A percentile compares a stretch with the other conserved stretches of the same genome.
Conservation (phyloP, 176 grass and related monocot species). For the Cenchrus americanus region DNA sequence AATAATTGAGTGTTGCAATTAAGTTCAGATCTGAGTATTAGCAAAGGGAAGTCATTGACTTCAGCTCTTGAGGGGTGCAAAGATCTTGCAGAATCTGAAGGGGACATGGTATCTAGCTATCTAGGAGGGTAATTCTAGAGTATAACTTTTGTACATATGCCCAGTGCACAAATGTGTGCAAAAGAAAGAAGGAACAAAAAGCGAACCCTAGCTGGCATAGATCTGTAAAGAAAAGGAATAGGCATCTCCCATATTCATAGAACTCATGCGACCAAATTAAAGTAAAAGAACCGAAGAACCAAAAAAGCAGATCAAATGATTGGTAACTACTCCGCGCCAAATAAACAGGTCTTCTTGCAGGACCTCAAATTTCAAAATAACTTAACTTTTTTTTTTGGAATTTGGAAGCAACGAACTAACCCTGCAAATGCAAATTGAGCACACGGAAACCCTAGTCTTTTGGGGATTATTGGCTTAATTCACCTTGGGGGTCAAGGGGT, state of each 20-base stretch:
- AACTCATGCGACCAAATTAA: conserved; percentile 44
- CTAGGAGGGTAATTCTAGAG: conserved; percentile 26
- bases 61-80: conserved; percentile 31
- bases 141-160: conserved; percentile 38
- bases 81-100: conserved; percentile 35
- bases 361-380: not conserved
- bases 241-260: conserved; percentile 38
- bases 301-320: conserved; percentile 42
- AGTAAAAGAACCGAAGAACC: conserved; percentile 42
- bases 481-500: conserved; percentile 78
- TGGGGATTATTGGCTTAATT: not conserved
- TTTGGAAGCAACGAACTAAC: not conserved
- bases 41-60: not conserved
- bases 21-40: conserved; percentile 34
- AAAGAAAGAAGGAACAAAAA: conserved; percentile 50
- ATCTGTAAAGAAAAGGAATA: conserved; percentile 49
- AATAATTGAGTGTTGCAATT: conserved; percentile 12
- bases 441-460: conserved; percentile 28
- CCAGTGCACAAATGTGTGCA: conserved; percentile 32
- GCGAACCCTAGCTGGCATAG: conserved; percentile 61
- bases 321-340: conserved; percentile 22
- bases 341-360: not conserved
- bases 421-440: not conserved
- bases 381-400: not conserved
- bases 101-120: conserved; percentile 32